Conservation (phyloP, 306 rosid genomes). For the Malus domestica region ASM211411v1 NC_041804.1:4138501-4139000, state of each 20-base stretch:
- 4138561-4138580: background rate
- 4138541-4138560: background rate
- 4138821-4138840: background rate
- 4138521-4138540: background rate
- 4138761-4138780: constrained; percentile 28
- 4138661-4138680: background rate
- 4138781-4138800: constrained; percentile 15
- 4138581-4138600: background rate
- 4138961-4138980: background rate
- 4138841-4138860: constrained; percentile 7
- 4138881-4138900: background rate
- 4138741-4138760: constrained; percentile 48
- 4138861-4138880: background rate
- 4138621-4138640: background rate
- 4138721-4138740: background rate
- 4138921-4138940: background rate
- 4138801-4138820: constrained; percentile 35
- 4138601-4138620: background rate
- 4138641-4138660: background rate
- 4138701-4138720: background rate
- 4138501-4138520: background rate
- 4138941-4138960: background rate
- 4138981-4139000: background rate
- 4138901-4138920: background rate
- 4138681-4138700: background rate